Conservation (phyloP, 2,329 filamentous ascomycete species). For the Talaromyces funiculosus region DNA sequence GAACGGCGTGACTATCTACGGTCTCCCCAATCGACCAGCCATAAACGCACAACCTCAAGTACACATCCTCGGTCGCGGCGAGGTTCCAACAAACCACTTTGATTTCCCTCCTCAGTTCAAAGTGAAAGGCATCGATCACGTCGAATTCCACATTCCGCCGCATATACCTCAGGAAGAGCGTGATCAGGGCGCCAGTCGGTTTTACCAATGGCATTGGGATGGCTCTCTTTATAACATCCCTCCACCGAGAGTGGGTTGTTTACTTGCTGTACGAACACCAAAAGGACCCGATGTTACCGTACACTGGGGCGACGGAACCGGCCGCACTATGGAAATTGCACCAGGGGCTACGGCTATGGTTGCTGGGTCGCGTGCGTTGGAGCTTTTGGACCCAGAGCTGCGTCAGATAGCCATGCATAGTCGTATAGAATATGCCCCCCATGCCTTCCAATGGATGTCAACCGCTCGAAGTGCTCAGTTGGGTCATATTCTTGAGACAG, state of each 20-base stretch:
- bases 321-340: conserved; percentile 28
- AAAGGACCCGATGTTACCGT: conserved; percentile 26
- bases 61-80: conserved; percentile 34
- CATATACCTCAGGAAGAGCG: conserved; percentile 31
- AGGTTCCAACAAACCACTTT: conserved; percentile 30
- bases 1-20: conserved; percentile 33
- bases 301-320: conserved; percentile 33
- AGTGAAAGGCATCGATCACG: conserved; percentile 34
- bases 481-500: conserved; percentile 28
- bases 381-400: conserved; percentile 25
- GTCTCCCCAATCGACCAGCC: conserved; percentile 27
- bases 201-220: conserved; percentile 37
- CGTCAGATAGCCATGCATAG: conserved; percentile 25
- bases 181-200: conserved; percentile 29
- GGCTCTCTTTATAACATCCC: conserved; percentile 31
- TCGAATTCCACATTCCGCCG: conserved; percentile 35
- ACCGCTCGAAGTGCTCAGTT: conserved; percentile 29
- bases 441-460: conserved; percentile 36
- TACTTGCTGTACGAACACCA: conserved; percentile 33
- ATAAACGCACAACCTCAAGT: conserved; percentile 35
- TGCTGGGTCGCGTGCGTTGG: conserved; percentile 21
- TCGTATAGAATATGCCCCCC: conserved; percentile 33
- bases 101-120: conserved; percentile 36
- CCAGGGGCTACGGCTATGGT: conserved; percentile 33
- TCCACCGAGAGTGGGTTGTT: conserved; percentile 31